These are phyloP conservation scores for Hylodesmum podocarpum DNA, from an alignment of 306 rosid species.

Conservation along the genomic window DNA sequence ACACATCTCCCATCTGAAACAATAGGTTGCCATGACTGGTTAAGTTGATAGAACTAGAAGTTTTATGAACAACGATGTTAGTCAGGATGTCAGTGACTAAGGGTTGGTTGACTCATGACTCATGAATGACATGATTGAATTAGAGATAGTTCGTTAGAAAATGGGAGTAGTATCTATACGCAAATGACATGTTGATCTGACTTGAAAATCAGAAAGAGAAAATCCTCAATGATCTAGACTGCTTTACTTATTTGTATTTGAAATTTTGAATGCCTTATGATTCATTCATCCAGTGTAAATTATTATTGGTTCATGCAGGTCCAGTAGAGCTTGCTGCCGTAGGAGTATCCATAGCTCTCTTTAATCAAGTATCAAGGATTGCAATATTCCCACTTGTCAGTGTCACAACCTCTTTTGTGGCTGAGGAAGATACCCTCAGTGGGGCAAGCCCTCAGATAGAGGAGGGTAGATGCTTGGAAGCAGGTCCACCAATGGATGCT, in stretches of 20 bases:
- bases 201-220: not conserved
- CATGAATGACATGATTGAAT: not conserved
- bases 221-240: not conserved
- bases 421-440: slow-evolving; percentile 78
- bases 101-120: not conserved
- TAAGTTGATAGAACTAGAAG: not conserved
- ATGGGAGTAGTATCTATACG: not conserved
- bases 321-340: slow-evolving; percentile 97
- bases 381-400: slow-evolving; percentile 95
- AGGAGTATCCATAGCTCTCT: slow-evolving; percentile 93
- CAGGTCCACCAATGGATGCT: slow-evolving; percentile 35
- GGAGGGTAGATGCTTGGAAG: slow-evolving; percentile 46
- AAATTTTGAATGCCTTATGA: slow-evolving; percentile 10
- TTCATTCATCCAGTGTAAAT: not conserved
- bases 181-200: not conserved
- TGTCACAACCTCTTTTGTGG: slow-evolving; percentile 93
- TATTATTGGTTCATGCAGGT: slow-evolving; percentile 48
- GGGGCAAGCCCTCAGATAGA: slow-evolving; percentile 37
- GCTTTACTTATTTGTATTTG: not conserved
- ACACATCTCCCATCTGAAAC: not conserved
- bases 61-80: not conserved
- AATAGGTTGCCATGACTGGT: not conserved
- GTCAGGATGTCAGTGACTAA: not conserved
- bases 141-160: not conserved
- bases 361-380: slow-evolving; percentile 87